Evolutionary conservation across 495 filamentous ascomycete species (phyloP).

Genomic region (Penicillium salamii): DNA sequence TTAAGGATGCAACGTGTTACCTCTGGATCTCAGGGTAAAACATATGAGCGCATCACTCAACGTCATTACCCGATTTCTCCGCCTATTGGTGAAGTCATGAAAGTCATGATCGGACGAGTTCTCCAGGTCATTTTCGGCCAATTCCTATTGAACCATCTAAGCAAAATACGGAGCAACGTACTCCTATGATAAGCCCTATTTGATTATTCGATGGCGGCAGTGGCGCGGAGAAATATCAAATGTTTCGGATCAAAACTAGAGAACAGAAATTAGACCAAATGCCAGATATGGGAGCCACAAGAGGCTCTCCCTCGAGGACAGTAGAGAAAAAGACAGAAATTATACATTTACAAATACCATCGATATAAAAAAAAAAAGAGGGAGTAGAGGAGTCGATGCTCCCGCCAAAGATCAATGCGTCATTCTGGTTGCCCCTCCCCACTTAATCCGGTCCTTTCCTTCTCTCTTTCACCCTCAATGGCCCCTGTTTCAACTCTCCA

Average conservation of each 20-base stretch:
- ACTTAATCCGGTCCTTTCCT: conserved; percentile 19
- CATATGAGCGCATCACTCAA: conserved; percentile 9
- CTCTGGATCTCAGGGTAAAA: not conserved
- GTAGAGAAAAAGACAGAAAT: not conserved
- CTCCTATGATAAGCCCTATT: not conserved
- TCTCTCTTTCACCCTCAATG: conserved; percentile 2
- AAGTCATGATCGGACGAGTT: not conserved
- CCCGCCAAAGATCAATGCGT: conserved; percentile 29
- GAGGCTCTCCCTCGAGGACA: no score
- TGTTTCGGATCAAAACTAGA: no score
- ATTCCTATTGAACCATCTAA: not conserved
- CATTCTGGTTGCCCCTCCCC: conserved; percentile 29
- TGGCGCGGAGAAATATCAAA: not conserved
- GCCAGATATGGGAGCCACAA: no score
- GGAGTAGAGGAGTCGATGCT: not conserved
- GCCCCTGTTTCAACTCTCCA: conserved; percentile 26
- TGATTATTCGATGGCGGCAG: not conserved
- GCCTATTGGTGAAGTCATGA: not conserved
- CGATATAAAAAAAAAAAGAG: not conserved
- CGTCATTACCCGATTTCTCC: conserved; percentile 9
- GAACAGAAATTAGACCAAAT: no score
- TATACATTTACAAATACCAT: no score
- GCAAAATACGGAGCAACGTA: no score
- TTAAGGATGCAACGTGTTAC: not conserved
- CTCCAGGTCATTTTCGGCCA: not conserved